phyloP scores from a whole-genome alignment of 495 filamentous ascomycete genomes.

The Pyrenula massariospora region DNA sequence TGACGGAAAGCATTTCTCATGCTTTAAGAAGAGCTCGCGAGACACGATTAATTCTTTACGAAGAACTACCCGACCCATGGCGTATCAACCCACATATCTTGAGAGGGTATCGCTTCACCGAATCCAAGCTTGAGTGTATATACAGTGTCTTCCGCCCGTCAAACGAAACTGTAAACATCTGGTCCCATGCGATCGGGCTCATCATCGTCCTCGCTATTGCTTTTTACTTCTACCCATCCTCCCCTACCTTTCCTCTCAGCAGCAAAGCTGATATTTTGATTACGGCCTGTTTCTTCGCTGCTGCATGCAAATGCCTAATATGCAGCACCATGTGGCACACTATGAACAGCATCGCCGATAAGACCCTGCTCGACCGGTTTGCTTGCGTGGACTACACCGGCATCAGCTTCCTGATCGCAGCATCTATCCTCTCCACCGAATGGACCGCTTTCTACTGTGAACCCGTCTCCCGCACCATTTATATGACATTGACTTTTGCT shows the following conservation, averaged over 20 bases:
- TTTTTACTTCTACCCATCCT: constrained; percentile 91
- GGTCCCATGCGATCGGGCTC: constrained; percentile 85
- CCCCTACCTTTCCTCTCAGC: constrained; percentile 73
- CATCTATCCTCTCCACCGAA: constrained; percentile 95
- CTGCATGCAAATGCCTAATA: constrained; percentile 88
- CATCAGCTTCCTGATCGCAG: constrained; percentile 90
- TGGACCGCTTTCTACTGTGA: constrained; percentile 99
- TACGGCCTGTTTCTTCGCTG: constrained; percentile 92
- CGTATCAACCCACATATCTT: constrained; percentile 88
- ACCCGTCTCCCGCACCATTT: constrained; percentile 72
- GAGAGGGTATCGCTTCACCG: constrained; percentile 83
- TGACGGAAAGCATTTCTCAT: constrained; percentile 69
- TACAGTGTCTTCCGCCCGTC: constrained; percentile 70
- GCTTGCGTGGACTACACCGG: constrained; percentile 98
- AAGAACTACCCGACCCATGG: constrained; percentile 87
- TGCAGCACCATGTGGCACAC: constrained; percentile 97
- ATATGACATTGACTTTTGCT: constrained; percentile 69
- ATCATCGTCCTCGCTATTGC: constrained; percentile 78
- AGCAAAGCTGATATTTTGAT: constrained; percentile 79
- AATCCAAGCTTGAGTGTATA: constrained; percentile 77
- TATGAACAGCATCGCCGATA: constrained; percentile 89
- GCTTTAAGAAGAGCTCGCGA: constrained; percentile 72
- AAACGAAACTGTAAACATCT: constrained; percentile 96
- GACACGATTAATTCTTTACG: constrained; percentile 73
- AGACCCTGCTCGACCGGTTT: constrained; percentile 83